A percentile compares a stretch with the other conserved stretches of the same genome.
Evolutionary conservation across 78 protist genomes (phyloP).

Genomic region (Dictyostelium firmibasis): DNA sequence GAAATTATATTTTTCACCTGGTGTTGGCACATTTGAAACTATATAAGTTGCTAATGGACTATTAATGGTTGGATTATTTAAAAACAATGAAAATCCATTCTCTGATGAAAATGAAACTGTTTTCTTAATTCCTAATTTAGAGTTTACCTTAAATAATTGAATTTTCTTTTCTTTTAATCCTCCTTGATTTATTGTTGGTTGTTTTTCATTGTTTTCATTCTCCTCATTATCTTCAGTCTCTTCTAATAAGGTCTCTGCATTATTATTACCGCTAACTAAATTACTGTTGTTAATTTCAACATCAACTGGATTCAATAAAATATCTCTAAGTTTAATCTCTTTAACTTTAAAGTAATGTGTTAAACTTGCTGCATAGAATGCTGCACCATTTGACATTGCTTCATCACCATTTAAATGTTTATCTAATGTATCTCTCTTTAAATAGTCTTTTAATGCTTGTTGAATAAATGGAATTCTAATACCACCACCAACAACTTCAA

Average conservation of each 20-base stretch:
- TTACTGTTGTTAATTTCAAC: background rate
- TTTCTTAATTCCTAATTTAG: conserved; percentile 45
- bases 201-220: background rate
- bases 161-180: background rate
- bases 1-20: conserved; percentile 43
- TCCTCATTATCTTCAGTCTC: background rate
- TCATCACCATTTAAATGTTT: conserved; percentile 90
- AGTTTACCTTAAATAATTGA: conserved; percentile 32
- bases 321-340: conserved; percentile 90
- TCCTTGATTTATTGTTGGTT: background rate
- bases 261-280: background rate
- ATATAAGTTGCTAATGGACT: conserved; percentile 16
- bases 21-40: background rate
- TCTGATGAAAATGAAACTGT: conserved; percentile 46
- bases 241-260: background rate
- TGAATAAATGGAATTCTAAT: conserved; percentile 73
- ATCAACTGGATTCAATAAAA: conserved; percentile 2
- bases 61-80: conserved; percentile 20
- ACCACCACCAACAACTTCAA: conserved; percentile 67
- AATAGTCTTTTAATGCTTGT: conserved; percentile 30
- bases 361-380: conserved; percentile 76
- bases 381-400: conserved; percentile 85
- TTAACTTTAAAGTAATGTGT: conserved; percentile 80
- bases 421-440: conserved; percentile 68
- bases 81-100: background rate